Evolutionary conservation across 306 rosid genomes (phyloP), one percentile per base, ranked within the genome.

Genomic region (Fragaria ananassa): DNA sequence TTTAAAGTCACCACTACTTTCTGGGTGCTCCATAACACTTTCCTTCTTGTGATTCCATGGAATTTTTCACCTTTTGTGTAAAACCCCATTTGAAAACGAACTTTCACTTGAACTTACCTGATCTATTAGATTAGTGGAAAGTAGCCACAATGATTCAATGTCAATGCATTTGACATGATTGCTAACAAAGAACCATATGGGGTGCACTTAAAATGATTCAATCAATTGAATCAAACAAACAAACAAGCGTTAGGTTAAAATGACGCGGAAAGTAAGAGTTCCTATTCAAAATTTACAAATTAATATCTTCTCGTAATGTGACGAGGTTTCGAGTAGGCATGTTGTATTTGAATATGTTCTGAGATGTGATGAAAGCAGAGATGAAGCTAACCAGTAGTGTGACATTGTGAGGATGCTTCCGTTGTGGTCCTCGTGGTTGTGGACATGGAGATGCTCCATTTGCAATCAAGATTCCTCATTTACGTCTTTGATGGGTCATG

Each of bases 1-100:
- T 44, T 1, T 56, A 66, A 57, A 73, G 74, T 74, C 44, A 37
- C 67, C 70, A 67, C 47, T 37, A 57, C 62, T 3, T 44, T 50
- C 23, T 2, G 39, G n/a, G 75, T 80, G 83, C 75, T 67, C 70
- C 79, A 57, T 46, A 13, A 6, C 37, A 57, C 42, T 42, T 17
- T 58, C 21, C 37, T 74, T 60, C 39, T 41, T 34, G 54, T 42
- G 70, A 34, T 74, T 72, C 74, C 68, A 25, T 31, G 27, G 68
- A 66, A 19, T 42, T 45, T 72, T 73, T 39, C 53, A 21, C 51
- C 31, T 31, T 42, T 21, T 2, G 68, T 41, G 68, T 72, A 39
- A 39, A 11, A 23, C 39, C 9, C 21, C 42, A 1, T 31, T 6
- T 29, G 7, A 27, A 62, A 17, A 14, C 7, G 0, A 3, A 31